Conservation (phyloP, 441 rosid species). For the Mallotus repandus region DNA sequence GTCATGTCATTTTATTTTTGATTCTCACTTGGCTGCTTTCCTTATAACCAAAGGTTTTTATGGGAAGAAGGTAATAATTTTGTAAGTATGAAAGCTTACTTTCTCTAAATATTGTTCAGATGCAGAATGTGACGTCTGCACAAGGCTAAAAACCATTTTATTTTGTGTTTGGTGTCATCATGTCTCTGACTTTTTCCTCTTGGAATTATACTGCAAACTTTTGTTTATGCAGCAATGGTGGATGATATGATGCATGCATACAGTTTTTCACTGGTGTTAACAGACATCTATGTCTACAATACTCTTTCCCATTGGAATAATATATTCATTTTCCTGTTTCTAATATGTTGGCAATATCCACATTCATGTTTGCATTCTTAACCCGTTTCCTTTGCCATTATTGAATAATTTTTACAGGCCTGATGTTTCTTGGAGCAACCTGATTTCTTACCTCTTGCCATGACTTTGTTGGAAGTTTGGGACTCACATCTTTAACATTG, state of each 20-base stretch:
- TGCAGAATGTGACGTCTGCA: not conserved
- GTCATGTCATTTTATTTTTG: constrained; percentile 11
- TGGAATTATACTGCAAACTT: constrained; percentile 2
- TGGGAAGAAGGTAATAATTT: constrained; percentile 18
- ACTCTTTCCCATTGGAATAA: not conserved
- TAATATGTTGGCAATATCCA: constrained; percentile 2
- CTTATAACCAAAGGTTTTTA: constrained; percentile 12
- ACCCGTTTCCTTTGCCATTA: constrained; percentile 52
- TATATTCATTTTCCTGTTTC: not conserved
- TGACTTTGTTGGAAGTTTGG: constrained; percentile 98
- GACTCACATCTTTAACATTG: constrained; percentile 99
- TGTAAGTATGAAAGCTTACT: constrained; percentile 20
- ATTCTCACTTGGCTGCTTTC: constrained; percentile 22
- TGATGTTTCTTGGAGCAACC: constrained; percentile 94
- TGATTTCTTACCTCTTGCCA: constrained; percentile 94
- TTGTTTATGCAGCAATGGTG: constrained; percentile 16
- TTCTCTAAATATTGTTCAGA: not conserved
- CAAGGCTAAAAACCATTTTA: not conserved
- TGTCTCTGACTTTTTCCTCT: not conserved
- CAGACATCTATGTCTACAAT: constrained; percentile 10
- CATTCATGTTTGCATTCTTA: constrained; percentile 37
- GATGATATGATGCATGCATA: constrained; percentile 13
- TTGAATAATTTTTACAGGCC: constrained; percentile 71
- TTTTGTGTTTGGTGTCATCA: not conserved
- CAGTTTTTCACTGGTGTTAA: constrained; percentile 1